These are phyloP conservation scores for Russula brevipes DNA, from an alignment of 768 basidiomycete genomes.

Conservation along the genomic window DNA sequence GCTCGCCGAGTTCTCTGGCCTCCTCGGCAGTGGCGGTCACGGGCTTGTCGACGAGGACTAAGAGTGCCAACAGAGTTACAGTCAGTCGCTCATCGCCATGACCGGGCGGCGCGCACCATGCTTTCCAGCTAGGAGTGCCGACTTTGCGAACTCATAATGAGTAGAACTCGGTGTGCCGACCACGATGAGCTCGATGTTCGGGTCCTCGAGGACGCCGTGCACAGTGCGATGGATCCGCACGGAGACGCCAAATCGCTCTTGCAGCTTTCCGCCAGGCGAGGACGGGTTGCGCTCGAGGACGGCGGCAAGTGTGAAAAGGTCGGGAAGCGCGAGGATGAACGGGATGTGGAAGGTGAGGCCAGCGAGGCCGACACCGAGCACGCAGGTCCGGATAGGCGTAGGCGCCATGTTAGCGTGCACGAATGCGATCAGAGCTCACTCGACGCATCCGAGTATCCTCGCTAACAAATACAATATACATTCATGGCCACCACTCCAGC, in stretches of 20 bases:
- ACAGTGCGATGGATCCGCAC: conserved; percentile 54
- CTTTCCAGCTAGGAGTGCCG: conserved; percentile 61
- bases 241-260: conserved; percentile 56
- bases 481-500: no score
- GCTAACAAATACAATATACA: no score
- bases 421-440: no score
- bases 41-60: conserved; percentile 79
- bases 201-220: conserved; percentile 55
- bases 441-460: no score
- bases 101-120: conserved; percentile 44
- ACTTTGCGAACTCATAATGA: conserved; percentile 64
- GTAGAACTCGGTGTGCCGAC: conserved; percentile 71
- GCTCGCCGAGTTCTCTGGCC: conserved; percentile 52
- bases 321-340: conserved; percentile 66
- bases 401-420: not conserved
- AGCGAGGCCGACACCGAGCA: conserved; percentile 68
- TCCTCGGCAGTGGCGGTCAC: conserved; percentile 56
- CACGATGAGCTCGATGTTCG: conserved; percentile 61
- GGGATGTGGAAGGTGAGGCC: conserved; percentile 79
- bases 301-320: conserved; percentile 65
- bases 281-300: conserved; percentile 69
- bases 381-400: conserved; percentile 60
- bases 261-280: conserved; percentile 55
- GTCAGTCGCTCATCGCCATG: not conserved
- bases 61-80: not conserved